Evolutionary conservation across 768 basidiomycete genomes (phyloP), one percentile per base, ranked within the genome.

Genomic region (Bullera alba): DNA sequence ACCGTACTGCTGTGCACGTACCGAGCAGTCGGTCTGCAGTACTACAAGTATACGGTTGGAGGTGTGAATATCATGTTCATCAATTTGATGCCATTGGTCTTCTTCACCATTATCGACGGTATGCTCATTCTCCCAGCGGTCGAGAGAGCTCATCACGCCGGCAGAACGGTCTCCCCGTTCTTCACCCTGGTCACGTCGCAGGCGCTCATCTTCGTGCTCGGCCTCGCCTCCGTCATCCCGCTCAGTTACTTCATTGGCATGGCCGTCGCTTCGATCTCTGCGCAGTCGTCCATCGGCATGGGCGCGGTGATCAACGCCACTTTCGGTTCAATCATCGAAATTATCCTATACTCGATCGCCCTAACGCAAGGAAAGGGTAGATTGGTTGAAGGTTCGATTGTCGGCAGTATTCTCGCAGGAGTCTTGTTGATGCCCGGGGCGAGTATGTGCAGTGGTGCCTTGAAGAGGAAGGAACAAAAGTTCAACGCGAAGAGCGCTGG

Each of bases 401-500:
- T 99, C 8, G 95, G 95, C 16, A 87, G 85, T 73, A 77, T 99
- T 53, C 79, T 99, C 32, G 95, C 95, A 16, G 95, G 93, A 25
- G 91, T 97, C 6, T 76, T 97, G 46, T 77, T 97, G 50, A 95
- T 99, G 95, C 95, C 95, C 3, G 95, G 95, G 0, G 79, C 83
- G 65, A 90, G 87, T 73, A 99, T 99, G 95, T 84, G 85, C 63
- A 85, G 85, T 30, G 87, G 86, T 6, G 95, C 95, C 0, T 57
- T 95, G 51, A 78, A 81, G 65, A 77, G 85, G 67, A 99, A 99
- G 75, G 95, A 99, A 73, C 89, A 92, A 70, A 87, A 83, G 60
- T 99, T 99, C 77, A 99, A 99, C 65, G 95, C 95, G n/a, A 96
- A 89, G 77, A 90, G 87, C 64, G 95, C 95, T 5, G 88, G 95